Evolutionary conservation across 1,284 basidiomycete species (phyloP), one percentile per base, ranked within the genome.

Genomic region (Lentinus polychrous): DNA sequence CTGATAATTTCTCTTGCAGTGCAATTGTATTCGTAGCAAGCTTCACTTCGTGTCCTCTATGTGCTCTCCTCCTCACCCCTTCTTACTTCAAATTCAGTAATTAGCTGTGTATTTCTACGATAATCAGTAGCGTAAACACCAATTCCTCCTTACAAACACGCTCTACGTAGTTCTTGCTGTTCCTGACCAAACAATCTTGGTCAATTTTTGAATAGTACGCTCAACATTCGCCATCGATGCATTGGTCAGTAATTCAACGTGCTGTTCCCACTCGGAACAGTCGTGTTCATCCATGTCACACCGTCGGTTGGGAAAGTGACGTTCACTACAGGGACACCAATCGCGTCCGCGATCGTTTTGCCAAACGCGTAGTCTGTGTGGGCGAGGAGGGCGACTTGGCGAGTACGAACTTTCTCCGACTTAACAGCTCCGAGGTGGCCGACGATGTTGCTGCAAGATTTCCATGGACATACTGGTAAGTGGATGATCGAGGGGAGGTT

Each of bases 361-460:
- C 67, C 68, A 8, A 72, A 57, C 15, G 63, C 63, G 20, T 60
- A 52, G 48, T 69, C 61, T 49, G 67, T 61, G 45, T 67, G 62
- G 23, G 61, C 56, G 55, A 69, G 68, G 18, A 68, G 57, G 39
- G 64, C 63, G 14, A 65, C 64, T 46, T 62, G 61, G 6, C 65
- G 60, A 52, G 62, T 55, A 34, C 63, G 61, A 38, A 70, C 58
- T 46, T 57, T 59, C 23, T 57, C 49, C 35, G 55, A 63, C 51
- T 62, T 61, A 20, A 61, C 66, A 2, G 48, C 57, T 2, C 65
- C 62, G 15, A 71, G 61, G 52, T 71, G 67, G 3, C 69, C 69
- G 34, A 68, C 60, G 34, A 73, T 61, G 58, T 73, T 72, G 49
- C 59, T 59, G 46, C 6, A 36, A 8, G n/a, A 46, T 22, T 27